phyloP scores from a whole-genome alignment of 345 rosid genomes.

The Heritiera fomes region DNA sequence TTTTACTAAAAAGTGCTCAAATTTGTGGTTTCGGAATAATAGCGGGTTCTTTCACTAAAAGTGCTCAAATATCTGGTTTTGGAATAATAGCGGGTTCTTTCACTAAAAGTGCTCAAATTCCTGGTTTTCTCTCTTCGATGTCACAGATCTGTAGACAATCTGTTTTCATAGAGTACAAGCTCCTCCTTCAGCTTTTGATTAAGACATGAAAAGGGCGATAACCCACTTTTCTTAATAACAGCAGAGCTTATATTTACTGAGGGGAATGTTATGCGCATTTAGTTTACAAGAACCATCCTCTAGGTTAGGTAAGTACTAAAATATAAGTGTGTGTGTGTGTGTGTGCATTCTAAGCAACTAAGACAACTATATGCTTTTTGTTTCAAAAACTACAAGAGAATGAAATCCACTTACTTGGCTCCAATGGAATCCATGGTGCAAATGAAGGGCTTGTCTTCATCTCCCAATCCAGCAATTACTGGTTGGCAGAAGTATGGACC shows the following conservation, averaged over 20 bases:
- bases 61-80: background rate
- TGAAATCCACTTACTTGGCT: slow-evolving; percentile 69
- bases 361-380: background rate
- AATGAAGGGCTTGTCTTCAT: slow-evolving; percentile 88
- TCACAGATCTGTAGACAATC: background rate
- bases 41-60: background rate
- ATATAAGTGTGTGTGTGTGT: no score
- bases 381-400: slow-evolving; percentile 14
- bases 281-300: background rate
- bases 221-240: background rate
- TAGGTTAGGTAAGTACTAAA: background rate
- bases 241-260: background rate
- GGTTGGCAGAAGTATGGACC: slow-evolving; percentile 99
- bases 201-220: background rate
- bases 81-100: background rate
- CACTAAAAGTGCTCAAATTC: background rate
- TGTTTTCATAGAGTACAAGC: background rate
- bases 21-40: background rate
- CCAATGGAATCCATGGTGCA: slow-evolving; percentile 98
- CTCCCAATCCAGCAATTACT: slow-evolving; percentile 92
- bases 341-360: background rate
- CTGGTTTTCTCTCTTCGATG: background rate
- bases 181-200: background rate
- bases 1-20: background rate
- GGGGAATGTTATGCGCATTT: background rate